Conservation (phyloP, 1,139 yeast species). For the Candida tunisiensis region DNA sequence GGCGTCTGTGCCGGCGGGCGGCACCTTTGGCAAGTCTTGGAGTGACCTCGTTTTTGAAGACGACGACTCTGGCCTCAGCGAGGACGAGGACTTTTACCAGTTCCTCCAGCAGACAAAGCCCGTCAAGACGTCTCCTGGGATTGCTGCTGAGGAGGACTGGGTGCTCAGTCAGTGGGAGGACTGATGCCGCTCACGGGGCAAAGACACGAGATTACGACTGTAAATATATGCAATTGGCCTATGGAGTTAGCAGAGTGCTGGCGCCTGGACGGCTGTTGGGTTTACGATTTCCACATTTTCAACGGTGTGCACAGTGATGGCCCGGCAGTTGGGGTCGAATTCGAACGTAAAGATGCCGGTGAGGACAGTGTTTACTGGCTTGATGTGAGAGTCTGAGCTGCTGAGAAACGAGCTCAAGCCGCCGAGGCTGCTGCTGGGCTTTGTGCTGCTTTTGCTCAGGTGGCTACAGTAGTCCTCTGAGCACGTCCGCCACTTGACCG, state of each 20-base stretch:
- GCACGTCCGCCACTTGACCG: slow-evolving; percentile 10
- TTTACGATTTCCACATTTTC: too few species aligned
- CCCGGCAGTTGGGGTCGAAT: slow-evolving; percentile 37
- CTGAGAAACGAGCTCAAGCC: too few species aligned
- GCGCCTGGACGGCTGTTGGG: too few species aligned
- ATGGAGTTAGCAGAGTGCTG: too few species aligned
- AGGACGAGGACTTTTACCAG: slow-evolving; percentile 5
- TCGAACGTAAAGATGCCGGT: slow-evolving; percentile 68
- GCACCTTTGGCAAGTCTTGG: slow-evolving; percentile 19
- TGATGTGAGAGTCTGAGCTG: too few species aligned
- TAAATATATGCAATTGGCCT: too few species aligned
- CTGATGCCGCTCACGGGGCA: too few species aligned
- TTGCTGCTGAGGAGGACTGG: too few species aligned
- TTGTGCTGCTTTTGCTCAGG: too few species aligned
- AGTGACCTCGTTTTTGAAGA: slow-evolving; percentile 16
- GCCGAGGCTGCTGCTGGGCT: slow-evolving; percentile 7
- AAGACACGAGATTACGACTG: too few species aligned
- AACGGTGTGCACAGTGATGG: slow-evolving; percentile 49
- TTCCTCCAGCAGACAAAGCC: slow-evolving; percentile 2
- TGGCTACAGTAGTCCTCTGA: slow-evolving; percentile 6
- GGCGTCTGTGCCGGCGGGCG: slow-evolving; percentile 8
- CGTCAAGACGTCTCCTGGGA: too few species aligned
- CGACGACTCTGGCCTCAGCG: slow-evolving; percentile 13
- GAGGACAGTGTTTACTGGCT: slow-evolving; percentile 25
- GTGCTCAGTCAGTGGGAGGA: too few species aligned